Evolutionary conservation across 495 filamentous ascomycete species (phyloP), one percentile per base, ranked within the genome.

Genomic region (Daldinia childiae): DNA sequence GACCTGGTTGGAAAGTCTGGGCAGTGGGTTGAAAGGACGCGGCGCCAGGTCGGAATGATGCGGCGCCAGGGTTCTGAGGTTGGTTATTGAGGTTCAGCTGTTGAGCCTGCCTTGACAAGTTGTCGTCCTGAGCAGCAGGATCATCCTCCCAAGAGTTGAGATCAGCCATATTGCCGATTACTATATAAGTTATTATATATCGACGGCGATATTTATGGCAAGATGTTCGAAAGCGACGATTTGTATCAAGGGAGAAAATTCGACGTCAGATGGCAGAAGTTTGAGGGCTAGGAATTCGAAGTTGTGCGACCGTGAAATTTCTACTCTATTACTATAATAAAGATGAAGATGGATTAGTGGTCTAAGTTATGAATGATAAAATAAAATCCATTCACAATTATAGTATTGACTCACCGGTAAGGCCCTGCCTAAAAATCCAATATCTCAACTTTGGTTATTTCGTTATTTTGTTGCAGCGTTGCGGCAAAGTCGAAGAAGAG

Each of bases 131-230:
- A 54, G 89, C 90, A 39, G 93, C 89, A 77, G 93, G 90, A 66
- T 97, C 95, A 73, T 99, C 93, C 83, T 99, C 95, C 95, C 95
- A 99, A 19, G 92, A 95, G 67, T 97, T 93, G 52, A 93, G 90
- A 66, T 92, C 87, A 58, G 94, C 90, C 94, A 98, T 97, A 71
- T 76, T 89, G 79, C 57, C 21, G 68, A 24, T 43, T 39, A 52
- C 57, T 52, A n/a, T 57, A 24, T 58, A 58, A 24, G 11, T 24
- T 34, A 14, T 9, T 7, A 27, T 7, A 27, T 57, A 57, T 56
- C 6, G 17, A 2, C 24, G 50, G 4, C 15, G 9, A 5, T 52
- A 52, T 24, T 21, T 21, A 52, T 17, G 17, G 17, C 0, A 14
- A 15, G 0, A 24, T 11, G 24, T 12, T 29, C 12, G 24, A 27